Conservation (phyloP, 2,329 filamentous ascomycete species). For the Macrophomina phaseolina region DNA sequence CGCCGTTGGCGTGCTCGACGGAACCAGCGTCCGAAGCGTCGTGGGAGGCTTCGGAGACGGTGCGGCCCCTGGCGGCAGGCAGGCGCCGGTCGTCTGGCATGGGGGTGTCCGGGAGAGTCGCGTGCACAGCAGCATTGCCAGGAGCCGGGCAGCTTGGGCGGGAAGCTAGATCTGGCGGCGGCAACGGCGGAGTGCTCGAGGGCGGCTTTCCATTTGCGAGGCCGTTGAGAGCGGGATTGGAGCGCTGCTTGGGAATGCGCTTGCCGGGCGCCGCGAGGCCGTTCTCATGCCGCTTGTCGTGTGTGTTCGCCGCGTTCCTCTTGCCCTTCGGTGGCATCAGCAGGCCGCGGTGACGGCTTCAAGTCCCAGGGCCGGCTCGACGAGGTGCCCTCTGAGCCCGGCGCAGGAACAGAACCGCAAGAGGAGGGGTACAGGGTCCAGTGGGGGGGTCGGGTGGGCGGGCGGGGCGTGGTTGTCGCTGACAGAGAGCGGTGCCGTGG, state of each 20-base stretch:
- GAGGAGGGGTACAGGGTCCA: constrained; percentile 27
- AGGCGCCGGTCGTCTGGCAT: constrained; percentile 29
- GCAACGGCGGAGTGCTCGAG: constrained; percentile 47
- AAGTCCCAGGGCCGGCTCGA: constrained; percentile 48
- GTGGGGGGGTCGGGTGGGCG: constrained; percentile 28
- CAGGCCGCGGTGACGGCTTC: constrained; percentile 39
- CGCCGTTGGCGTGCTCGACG: constrained; percentile 37
- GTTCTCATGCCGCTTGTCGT: constrained; percentile 77
- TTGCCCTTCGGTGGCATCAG: constrained; percentile 57
- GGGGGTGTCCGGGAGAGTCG: constrained; percentile 14
- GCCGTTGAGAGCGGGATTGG: constrained; percentile 52
- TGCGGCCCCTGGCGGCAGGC: constrained; percentile 43
- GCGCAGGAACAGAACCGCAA: constrained; percentile 52
- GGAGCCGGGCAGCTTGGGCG: constrained; percentile 43
- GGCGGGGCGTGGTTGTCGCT: constrained; percentile 25
- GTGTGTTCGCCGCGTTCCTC: constrained; percentile 52
- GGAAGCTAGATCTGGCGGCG: constrained; percentile 46
- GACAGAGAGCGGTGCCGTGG: constrained; percentile 29
- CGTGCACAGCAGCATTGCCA: constrained; percentile 33
- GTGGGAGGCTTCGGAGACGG: constrained; percentile 51
- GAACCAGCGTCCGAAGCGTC: constrained; percentile 51
- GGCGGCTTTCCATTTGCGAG: constrained; percentile 48
- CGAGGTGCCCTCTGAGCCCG: constrained; percentile 52
- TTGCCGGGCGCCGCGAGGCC: constrained; percentile 80
- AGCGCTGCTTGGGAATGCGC: constrained; percentile 61